Evolutionary conservation across 768 basidiomycete genomes (phyloP), one percentile per base, ranked within the genome.

Genomic region (Scleroderma bovista): DNA sequence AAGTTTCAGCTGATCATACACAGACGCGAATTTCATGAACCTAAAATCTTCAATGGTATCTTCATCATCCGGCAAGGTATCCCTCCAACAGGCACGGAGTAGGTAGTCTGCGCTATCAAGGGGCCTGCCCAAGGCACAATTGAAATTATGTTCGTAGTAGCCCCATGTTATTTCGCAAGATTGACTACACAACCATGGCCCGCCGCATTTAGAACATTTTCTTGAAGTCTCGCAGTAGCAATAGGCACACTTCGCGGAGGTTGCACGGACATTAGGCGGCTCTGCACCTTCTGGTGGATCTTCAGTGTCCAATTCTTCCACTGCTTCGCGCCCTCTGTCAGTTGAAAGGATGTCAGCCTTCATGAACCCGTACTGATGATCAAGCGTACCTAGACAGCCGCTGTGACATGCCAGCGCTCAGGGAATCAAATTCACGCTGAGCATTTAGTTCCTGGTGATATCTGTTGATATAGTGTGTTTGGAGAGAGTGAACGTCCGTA

Each of bases 21-120:
- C 29, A 3, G 55, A 50, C 22, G 55, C 36, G 2, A 60, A 61
- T 6, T 54, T 58, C 1, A 39, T 34, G 46, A 73, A 71, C 6
- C 72, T 69, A 47, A 66, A 72, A 44, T 71, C 69, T 17, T 53
- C 29, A 12, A 54, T 34, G 9, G 72, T 71, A 44, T 66, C 59
- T 1, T 50, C 37, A 52, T 71, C 56, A 1, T 59, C 57, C 3
- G 68, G 71, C 7, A 69, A 19, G 7, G 5, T 11, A 22, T 47
- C 23, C 8, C 12, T 26, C 36, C 20, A 39, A 17, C 47, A 47
- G 11, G 36, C 47, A 1, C 38, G 24, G 13, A 20, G 23, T 15
- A 47, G 36, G 38, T 47, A 39, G 26, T 47, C 47, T 17, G 47
- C 47, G 9, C 36, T 39, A 31, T 47, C 47, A 11, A 47, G 47